Base-by-base conservation (phyloP, 2,329 filamentous ascomycete species). In the Graphiopsis chlorocephala region DNA sequence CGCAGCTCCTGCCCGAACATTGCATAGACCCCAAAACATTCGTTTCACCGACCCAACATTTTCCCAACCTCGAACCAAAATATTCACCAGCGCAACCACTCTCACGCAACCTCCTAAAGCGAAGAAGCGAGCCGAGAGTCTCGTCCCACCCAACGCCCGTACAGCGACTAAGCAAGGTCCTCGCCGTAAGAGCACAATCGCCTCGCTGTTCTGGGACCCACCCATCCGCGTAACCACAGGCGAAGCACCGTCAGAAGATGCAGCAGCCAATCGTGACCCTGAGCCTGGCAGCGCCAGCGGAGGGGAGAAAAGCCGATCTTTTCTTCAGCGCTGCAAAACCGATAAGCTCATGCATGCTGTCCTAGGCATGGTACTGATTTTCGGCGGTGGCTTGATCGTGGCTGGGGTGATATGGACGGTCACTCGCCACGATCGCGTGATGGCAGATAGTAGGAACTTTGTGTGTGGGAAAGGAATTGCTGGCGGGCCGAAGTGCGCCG, bases 401-500 rank as follows among this genome's bases (percentile, higher is more conserved):
- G 48, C 48, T 12, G 60, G 60, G 11, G 48, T 62, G 14, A 35
- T 62, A 17, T 62, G 60, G 60, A 62, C 47, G 33, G 60, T 55
- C 48, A 62, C 60, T 10, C 60, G 53, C 31, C 29, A 62, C 10
- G 23, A 17, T n/a, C 60, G 60, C 26, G 48, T 55, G 31, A 25
- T 53, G 60, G 60, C 53, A 10, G 60, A 62, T 31, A 53, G 53
- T 3, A 55, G 60, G 12, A 50, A 62, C 25, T 62, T 62, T 7
- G 60, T 55, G 4, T 62, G 60, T 25, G 60, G 60, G 23, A 38
- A 55, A 29, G 60, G 60, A 20, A 62, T 62, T 23, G 60, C 60
- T 25, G 60, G 60, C 11, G 60, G 60, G 11, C 60, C 60, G 5
- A 62, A 53, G 33, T 62, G 60, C 23, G 33, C 48, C 14, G 60